Conservation (phyloP, 352 stramenopile species). For the Pythium brassicae region DNA sequence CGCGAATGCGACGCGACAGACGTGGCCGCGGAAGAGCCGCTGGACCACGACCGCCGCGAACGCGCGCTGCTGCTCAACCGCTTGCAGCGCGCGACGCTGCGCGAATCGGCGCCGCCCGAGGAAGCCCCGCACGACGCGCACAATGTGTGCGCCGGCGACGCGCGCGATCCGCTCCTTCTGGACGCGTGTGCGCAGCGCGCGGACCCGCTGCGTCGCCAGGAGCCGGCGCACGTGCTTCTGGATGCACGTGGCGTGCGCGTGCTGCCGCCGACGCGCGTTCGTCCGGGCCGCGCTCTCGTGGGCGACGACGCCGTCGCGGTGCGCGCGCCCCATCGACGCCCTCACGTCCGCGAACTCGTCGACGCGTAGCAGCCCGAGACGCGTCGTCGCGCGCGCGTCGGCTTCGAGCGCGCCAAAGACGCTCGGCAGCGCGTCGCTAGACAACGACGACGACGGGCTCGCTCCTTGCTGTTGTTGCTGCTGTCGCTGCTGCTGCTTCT, state of each 20-base stretch:
- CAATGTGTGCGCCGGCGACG: constrained; percentile 58
- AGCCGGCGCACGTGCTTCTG: constrained; percentile 56
- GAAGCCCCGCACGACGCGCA: constrained; percentile 54
- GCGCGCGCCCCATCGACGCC: constrained; percentile 40
- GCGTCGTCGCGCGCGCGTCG: constrained; percentile 47
- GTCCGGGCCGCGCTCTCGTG: constrained; percentile 48
- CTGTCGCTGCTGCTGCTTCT: not conserved
- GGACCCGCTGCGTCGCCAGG: constrained; percentile 34
- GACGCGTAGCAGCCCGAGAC: constrained; percentile 30
- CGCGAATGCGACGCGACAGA: constrained; percentile 43
- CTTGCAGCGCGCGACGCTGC: constrained; percentile 16
- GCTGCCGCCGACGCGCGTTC: constrained; percentile 40
- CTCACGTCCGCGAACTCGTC: constrained; percentile 48
- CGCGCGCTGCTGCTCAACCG: constrained; percentile 16
- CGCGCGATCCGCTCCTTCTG: constrained; percentile 39
- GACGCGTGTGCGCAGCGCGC: constrained; percentile 23
- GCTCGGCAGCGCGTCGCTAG: constrained; percentile 33
- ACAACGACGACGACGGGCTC: constrained; percentile 7
- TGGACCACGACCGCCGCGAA: constrained; percentile 52
- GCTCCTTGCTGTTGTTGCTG: not conserved
- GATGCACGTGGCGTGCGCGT: constrained; percentile 40
- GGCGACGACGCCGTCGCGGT: constrained; percentile 33
- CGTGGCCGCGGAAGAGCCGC: constrained; percentile 59
- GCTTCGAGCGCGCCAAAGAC: constrained; percentile 78
- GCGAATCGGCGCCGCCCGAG: constrained; percentile 52